phyloP scores from a whole-genome alignment of 75 land plant genomes.

The Larix kaempferi region DNA sequence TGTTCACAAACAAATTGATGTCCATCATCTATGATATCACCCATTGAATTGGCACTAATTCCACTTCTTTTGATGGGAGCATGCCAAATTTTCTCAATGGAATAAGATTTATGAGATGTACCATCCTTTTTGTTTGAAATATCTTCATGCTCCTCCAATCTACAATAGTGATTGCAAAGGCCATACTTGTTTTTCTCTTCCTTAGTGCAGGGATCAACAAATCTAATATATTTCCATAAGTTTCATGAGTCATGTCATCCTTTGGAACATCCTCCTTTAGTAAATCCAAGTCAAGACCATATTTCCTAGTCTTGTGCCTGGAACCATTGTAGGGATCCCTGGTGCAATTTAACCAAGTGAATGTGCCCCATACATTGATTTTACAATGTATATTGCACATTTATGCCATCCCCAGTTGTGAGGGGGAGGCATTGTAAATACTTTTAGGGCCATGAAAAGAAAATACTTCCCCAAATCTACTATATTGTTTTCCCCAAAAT shows the following conservation, averaged over 20 bases:
- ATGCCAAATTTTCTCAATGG: conserved; percentile 34
- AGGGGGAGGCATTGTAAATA: too few relatives aligned
- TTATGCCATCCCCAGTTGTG: too few relatives aligned
- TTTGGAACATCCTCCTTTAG: conserved; percentile 25
- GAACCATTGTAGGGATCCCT: conserved; percentile 17
- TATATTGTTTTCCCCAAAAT: too few relatives aligned
- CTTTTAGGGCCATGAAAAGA: too few relatives aligned
- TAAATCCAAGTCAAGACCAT: conserved; percentile 26
- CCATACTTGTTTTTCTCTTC: conserved; percentile 18
- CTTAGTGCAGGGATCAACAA: conserved; percentile 26
- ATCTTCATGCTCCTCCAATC: too few relatives aligned
- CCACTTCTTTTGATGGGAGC: conserved; percentile 10
- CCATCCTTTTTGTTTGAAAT: neutral
- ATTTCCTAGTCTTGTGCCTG: conserved; percentile 25
- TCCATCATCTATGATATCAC: conserved; percentile 29
- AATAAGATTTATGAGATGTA: conserved; percentile 9
- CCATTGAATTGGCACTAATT: conserved; percentile 3
- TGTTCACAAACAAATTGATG: conserved; percentile 30
- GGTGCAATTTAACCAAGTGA: conserved; percentile 22
- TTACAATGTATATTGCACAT: too few relatives aligned
- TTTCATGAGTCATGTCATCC: conserved; percentile 30
- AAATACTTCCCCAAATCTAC: too few relatives aligned
- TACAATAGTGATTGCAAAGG: conserved; percentile 20
- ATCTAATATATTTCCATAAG: conserved; percentile 35
- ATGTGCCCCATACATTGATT: too few relatives aligned